A percentile compares a stretch with the other conserved stretches of the same genome.
Conservation (phyloP, 306 rosid genomes). For the Potentilla sterilis region DNA sequence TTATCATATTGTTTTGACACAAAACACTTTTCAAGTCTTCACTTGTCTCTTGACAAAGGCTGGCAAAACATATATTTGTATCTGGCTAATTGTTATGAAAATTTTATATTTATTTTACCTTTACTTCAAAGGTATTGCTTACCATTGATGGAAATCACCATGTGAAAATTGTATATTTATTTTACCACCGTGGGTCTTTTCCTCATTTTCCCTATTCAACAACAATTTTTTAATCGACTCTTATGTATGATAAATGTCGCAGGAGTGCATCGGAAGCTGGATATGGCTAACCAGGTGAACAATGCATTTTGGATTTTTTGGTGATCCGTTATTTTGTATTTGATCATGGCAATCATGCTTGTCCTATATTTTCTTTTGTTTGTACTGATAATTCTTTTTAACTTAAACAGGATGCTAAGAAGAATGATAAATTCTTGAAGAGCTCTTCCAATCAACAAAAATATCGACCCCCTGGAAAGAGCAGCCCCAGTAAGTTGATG, state of each 20-base stretch:
- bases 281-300: conserved; percentile 68
- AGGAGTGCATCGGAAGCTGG: conserved; percentile 97
- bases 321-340: neutral
- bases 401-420: conserved; percentile 46
- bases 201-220: neutral
- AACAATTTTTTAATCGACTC: neutral
- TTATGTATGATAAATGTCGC: conserved; percentile 32
- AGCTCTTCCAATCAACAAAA: conserved; percentile 47
- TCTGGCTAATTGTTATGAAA: neutral
- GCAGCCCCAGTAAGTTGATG: conserved; percentile 57
- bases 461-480: conserved; percentile 74
- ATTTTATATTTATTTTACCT: neutral
- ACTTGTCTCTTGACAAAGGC: neutral
- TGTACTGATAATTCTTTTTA: neutral
- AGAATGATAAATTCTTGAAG: conserved; percentile 55
- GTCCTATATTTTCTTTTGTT: neutral
- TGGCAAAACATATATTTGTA: neutral
- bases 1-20: neutral
- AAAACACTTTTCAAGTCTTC: neutral
- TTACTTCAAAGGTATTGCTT: neutral
- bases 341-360: neutral
- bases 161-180: neutral
- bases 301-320: neutral
- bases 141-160: neutral
- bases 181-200: neutral